These are phyloP conservation scores for Heliosperma pusillum DNA, from an alignment of 148 eudicot genomes.

Conservation along the genomic window DNA sequence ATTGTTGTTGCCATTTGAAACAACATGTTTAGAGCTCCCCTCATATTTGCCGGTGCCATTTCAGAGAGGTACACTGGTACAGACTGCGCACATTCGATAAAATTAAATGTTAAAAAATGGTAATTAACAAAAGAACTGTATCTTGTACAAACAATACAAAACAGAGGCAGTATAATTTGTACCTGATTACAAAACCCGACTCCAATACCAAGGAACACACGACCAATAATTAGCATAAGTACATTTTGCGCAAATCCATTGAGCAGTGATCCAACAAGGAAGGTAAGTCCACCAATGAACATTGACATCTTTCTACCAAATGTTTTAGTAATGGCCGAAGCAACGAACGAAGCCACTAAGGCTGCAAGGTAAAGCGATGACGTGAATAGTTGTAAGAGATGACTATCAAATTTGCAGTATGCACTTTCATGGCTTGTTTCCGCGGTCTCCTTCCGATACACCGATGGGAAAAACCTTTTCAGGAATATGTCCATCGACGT, in stretches of 20 bases:
- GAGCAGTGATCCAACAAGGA: conserved; percentile 30
- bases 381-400: conserved; percentile 31
- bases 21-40: conserved; percentile 39
- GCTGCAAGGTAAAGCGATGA: conserved; percentile 38
- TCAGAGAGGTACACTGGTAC: conserved; percentile 36
- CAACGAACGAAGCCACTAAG: conserved; percentile 30
- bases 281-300: conserved; percentile 33
- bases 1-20: conserved; percentile 44
- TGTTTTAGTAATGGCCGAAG: conserved; percentile 21
- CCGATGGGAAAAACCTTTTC: conserved; percentile 32
- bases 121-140: too few species aligned
- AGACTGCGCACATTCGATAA: conserved; percentile 17
- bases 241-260: conserved; percentile 37
- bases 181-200: conserved; percentile 42
- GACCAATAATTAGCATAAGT: conserved; percentile 33
- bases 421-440: not conserved
- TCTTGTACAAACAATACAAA: too few species aligned
- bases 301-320: conserved; percentile 36
- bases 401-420: conserved; percentile 28
- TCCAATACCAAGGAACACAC: conserved; percentile 32
- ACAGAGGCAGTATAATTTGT: not conserved
- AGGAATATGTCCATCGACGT: conserved; percentile 37
- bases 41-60: conserved; percentile 39
- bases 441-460: conserved; percentile 9
- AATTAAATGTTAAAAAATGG: not conserved